These are phyloP conservation scores for Chenopodium suecicum DNA, from an alignment of 148 eudicot genomes.

Conservation along the genomic window DNA sequence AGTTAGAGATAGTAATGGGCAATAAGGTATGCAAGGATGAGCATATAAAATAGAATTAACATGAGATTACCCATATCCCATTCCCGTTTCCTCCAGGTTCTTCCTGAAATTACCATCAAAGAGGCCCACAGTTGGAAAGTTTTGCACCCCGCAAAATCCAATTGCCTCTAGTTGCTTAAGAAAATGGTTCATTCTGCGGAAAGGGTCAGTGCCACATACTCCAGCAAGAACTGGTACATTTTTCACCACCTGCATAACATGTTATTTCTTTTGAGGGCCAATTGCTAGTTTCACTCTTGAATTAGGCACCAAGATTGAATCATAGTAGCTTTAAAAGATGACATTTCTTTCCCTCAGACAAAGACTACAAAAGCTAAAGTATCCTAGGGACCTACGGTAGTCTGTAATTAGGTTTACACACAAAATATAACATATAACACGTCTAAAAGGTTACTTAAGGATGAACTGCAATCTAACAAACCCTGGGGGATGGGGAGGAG, in stretches of 20 bases:
- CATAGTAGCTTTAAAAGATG: background rate
- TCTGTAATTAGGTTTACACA: background rate
- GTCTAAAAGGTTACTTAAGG: background rate
- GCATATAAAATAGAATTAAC: background rate
- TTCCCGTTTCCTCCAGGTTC: constrained; percentile 98
- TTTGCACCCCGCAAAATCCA: constrained; percentile 90
- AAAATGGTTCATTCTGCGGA: constrained; percentile 86
- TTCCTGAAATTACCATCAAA: constrained; percentile 95
- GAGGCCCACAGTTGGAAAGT: constrained; percentile 97
- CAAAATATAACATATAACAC: background rate
- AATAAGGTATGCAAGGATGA: background rate
- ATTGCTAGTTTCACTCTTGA: background rate
- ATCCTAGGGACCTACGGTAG: background rate
- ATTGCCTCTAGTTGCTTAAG: constrained; percentile 76
- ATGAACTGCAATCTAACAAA: background rate
- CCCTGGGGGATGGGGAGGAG: background rate
- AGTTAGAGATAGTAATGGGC: background rate
- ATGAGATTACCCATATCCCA: constrained; percentile 79
- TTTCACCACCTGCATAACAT: constrained; percentile 68
- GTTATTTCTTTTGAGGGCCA: background rate
- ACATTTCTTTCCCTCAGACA: background rate
- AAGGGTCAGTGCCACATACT: constrained; percentile 96
- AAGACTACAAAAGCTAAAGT: background rate
- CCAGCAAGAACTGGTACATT: constrained; percentile 93
- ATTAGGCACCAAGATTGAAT: background rate